phyloP scores from a whole-genome alignment of 371 early-diverging fungal species.

The Syncephalastrum racemosum region DNA sequence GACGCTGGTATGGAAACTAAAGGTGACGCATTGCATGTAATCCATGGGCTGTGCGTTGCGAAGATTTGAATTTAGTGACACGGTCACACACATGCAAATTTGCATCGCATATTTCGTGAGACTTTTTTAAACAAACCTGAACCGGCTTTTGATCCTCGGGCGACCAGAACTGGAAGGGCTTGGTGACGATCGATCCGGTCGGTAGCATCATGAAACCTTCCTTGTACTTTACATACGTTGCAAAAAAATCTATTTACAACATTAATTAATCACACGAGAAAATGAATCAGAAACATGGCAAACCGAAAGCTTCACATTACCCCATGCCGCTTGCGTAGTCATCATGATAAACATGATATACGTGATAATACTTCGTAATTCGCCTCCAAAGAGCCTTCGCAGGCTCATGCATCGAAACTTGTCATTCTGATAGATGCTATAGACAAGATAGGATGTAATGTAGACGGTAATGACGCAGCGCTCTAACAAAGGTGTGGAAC shows the following conservation, averaged over 20 bases:
- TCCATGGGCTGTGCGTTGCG: constrained; percentile 18
- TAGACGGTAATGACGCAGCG: constrained; percentile 35
- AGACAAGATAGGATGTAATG: constrained; percentile 25
- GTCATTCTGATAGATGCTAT: constrained; percentile 34
- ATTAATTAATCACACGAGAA: not conserved
- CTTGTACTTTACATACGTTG: constrained; percentile 50
- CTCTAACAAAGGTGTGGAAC: constrained; percentile 17
- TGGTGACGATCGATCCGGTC: constrained; percentile 24
- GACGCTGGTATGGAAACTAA: constrained; percentile 23
- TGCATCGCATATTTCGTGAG: not conserved
- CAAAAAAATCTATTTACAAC: constrained; percentile 27
- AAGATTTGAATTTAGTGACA: constrained; percentile 5
- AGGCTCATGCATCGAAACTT: constrained; percentile 36
- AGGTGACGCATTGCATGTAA: constrained; percentile 28
- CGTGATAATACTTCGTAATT: constrained; percentile 47
- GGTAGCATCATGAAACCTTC: constrained; percentile 36
- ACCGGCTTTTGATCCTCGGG: constrained; percentile 28
- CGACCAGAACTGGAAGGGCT: constrained; percentile 40
- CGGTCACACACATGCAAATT: constrained; percentile 1
- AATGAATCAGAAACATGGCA: not conserved
- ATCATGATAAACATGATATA: constrained; percentile 39
- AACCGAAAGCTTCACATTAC: constrained; percentile 16
- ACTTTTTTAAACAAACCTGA: constrained; percentile 18
- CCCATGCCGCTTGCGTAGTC: constrained; percentile 39
- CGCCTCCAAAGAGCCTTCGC: constrained; percentile 34